Base-by-base conservation (phyloP, 202 grass and related monocot genomes). In the Musa balbisiana region DNA sequence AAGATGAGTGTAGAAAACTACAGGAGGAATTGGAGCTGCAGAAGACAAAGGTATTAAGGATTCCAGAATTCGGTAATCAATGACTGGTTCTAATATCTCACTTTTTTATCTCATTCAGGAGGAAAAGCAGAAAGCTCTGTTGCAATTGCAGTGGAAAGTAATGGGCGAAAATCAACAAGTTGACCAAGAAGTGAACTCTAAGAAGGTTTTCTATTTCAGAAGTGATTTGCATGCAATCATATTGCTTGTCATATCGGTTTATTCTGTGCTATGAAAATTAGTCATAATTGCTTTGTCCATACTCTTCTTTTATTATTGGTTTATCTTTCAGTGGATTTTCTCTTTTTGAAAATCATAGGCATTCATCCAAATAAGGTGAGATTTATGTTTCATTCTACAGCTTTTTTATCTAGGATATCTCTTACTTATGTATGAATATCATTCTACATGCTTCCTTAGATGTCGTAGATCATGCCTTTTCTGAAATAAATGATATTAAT, bases 101-200 rank as follows among this genome's bases (percentile, higher is more conserved):
- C 1, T 62, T 26, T 1, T 73, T 53, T 8, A 23, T 51, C 49
- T 81, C 50, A 51, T 77, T 55, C 88, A 98, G 94, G 94, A 98
- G 83, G 94, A 98, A 84, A 98, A 94, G 79, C 91, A 98, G 88
- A 92, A 83, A 86, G 73, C 91, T 65, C 73, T 98, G 29, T 78
- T 98, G 82, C 94, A 92, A 54, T 85, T 94, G 75, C 91, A 98
- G 63, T 92, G 94, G 94, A 98, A 93, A 93, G 91, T 98, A 76
- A 98, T 98, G 94, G 86, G 87, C 62, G 91, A 94, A 86, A 98
- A 74, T 84, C 87, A 98, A 85, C 91, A 94, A 85, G 88, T 80
- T 78, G 95, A 98, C 24, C 89, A 98, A 79, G 95, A 98, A 98
- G 87, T 83, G 64, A 92, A 88, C 74, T 98, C 91, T 81, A 98